phyloP scores from a whole-genome alignment of 2,329 filamentous ascomycete genomes.

The Aspergillus chevalieri region DNA sequence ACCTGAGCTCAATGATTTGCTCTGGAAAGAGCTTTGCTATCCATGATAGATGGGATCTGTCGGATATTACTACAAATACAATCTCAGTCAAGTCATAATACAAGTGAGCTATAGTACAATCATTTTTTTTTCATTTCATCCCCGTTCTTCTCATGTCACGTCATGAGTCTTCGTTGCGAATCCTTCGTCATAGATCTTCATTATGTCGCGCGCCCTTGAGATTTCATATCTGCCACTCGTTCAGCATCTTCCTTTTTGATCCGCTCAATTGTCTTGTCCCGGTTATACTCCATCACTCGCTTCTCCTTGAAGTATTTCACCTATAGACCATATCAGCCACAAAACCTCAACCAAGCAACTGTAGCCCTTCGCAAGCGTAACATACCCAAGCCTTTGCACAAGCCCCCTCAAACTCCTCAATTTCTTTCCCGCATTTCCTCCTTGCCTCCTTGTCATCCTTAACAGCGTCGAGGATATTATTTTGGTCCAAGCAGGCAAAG shows the following conservation, averaged over 20 bases:
- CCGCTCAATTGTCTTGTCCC: conserved; percentile 69
- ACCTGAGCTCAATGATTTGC: background rate
- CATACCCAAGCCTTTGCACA: conserved; percentile 88
- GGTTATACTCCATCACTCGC: conserved; percentile 84
- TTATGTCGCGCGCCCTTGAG: conserved; percentile 35
- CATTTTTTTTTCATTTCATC: conserved; percentile 18
- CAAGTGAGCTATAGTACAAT: conserved; percentile 19
- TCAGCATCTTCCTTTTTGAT: conserved; percentile 68
- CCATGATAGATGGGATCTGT: background rate
- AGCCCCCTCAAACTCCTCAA: conserved; percentile 68
- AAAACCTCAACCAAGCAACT: background rate
- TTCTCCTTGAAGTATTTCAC: conserved; percentile 98
- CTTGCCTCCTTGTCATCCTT: conserved; percentile 51
- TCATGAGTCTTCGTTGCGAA: background rate
- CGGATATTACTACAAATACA: background rate
- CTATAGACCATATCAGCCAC: conserved; percentile 38
- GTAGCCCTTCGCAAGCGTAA: conserved; percentile 16
- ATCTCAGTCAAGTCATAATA: conserved; percentile 8
- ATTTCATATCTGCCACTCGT: conserved; percentile 46
- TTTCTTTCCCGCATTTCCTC: conserved; percentile 55
- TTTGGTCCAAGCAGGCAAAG: conserved; percentile 78
- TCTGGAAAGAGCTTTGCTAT: background rate
- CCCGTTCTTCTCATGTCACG: background rate
- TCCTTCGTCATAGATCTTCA: conserved; percentile 4
- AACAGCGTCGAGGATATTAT: conserved; percentile 72